Evolutionary conservation across 2,329 filamentous ascomycete species (phyloP).

Genomic region (Venturia nashicola): DNA sequence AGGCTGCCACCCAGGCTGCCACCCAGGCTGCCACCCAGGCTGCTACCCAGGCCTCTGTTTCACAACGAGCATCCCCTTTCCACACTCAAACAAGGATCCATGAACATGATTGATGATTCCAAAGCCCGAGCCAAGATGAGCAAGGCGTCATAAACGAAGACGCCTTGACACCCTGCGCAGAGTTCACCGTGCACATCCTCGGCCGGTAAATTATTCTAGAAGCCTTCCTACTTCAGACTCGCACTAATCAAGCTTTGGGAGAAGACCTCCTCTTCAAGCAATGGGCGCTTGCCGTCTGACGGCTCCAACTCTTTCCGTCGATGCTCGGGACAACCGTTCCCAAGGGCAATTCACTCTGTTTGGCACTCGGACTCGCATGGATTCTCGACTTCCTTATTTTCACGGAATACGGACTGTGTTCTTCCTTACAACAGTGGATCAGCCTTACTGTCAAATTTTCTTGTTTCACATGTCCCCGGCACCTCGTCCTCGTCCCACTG

Average conservation of each 20-base stretch:
- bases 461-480: not conserved
- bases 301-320: not conserved
- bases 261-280: constrained; percentile 1
- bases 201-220: not conserved
- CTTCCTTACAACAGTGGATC: not conserved
- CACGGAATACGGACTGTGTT: not conserved
- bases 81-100: not conserved
- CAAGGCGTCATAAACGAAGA: not conserved
- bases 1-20: no score
- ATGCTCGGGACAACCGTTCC: not conserved
- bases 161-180: not conserved
- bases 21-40: no score
- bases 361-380: not conserved
- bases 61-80: not conserved
- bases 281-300: not conserved
- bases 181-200: not conserved
- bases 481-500: not conserved
- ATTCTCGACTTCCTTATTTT: not conserved
- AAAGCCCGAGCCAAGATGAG: not conserved
- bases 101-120: no score
- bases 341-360: not conserved
- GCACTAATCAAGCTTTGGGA: not conserved
- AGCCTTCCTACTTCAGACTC: not conserved
- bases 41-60: constrained; percentile 2
- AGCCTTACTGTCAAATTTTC: not conserved